These are phyloP conservation scores for Nitzschia sp. DNA, from an alignment of 108 stramenopile species.

Conservation along the genomic window DNA sequence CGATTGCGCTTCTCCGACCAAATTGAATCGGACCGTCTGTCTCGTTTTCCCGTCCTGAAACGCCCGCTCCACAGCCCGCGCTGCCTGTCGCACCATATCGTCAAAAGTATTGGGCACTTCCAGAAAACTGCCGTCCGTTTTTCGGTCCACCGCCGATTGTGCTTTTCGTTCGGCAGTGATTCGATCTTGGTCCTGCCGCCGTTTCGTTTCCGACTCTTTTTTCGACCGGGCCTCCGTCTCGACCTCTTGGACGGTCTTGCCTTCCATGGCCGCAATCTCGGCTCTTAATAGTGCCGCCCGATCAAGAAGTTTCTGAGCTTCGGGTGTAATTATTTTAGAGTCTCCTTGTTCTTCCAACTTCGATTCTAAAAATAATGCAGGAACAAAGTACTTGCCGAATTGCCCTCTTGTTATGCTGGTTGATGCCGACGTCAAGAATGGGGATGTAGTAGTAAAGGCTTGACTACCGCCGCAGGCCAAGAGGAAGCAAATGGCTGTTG, in stretches of 20 bases:
- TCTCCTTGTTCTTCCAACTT: too few relatives aligned
- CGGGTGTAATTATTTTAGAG: too few relatives aligned
- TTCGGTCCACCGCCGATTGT: background rate
- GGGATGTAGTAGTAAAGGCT: too few relatives aligned
- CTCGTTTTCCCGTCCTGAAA: slow-evolving; percentile 66
- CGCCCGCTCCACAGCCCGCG: slow-evolving; percentile 72
- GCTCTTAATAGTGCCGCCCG: slow-evolving; percentile 63
- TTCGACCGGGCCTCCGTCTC: slow-evolving; percentile 56
- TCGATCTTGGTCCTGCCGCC: slow-evolving; percentile 4
- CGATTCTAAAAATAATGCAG: too few relatives aligned
- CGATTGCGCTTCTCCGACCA: slow-evolving; percentile 52
- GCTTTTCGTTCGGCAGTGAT: slow-evolving; percentile 7
- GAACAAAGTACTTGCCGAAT: too few relatives aligned
- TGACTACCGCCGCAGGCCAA: too few relatives aligned
- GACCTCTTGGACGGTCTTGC: slow-evolving; percentile 72
- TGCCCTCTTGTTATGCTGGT: too few relatives aligned
- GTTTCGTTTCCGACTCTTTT: slow-evolving; percentile 16
- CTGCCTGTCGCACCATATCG: slow-evolving; percentile 66
- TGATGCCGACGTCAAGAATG: too few relatives aligned
- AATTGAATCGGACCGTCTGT: slow-evolving; percentile 77
- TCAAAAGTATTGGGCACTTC: slow-evolving; percentile 55
- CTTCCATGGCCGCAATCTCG: slow-evolving; percentile 75
- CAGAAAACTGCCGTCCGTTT: slow-evolving; percentile 34
- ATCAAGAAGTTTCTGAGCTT: slow-evolving; percentile 56
- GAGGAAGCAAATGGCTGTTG: too few relatives aligned